Conservation (phyloP, 345 rosid species). For the Gossypium stocksii region DNA sequence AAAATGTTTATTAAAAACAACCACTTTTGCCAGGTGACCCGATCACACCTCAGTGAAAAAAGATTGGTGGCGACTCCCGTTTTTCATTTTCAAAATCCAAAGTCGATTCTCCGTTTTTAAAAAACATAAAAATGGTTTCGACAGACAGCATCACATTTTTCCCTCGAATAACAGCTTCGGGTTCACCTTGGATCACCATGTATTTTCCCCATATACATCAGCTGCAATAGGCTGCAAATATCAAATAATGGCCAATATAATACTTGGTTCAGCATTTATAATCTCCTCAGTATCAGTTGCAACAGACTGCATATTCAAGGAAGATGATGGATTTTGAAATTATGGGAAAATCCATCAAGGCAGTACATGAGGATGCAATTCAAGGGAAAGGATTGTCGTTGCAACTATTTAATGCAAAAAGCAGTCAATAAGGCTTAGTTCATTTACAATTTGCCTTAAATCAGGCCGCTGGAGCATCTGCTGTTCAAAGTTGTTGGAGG, state of each 20-base stretch:
- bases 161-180: slow-evolving; percentile 84
- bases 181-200: slow-evolving; percentile 89
- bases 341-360: no score
- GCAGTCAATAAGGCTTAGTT: not conserved
- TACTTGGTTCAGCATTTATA: slow-evolving; percentile 30
- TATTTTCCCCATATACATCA: no score
- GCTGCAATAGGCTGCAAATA: no score
- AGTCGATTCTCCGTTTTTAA: no score
- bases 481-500: slow-evolving; percentile 23
- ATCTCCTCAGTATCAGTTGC: slow-evolving; percentile 21
- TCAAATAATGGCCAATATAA: slow-evolving; percentile 41
- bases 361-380: slow-evolving; percentile 9
- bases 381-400: not conserved
- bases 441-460: slow-evolving; percentile 58
- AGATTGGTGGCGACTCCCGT: no score
- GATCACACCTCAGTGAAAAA: no score
- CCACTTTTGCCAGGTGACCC: no score
- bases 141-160: slow-evolving; percentile 56
- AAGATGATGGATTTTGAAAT: slow-evolving; percentile 25
- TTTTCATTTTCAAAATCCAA: no score
- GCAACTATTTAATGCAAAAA: not conserved
- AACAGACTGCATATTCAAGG: slow-evolving; percentile 27
- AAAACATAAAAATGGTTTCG: no score
- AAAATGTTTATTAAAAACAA: no score
- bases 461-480: slow-evolving; percentile 39